phyloP scores from a whole-genome alignment of 306 rosid species.

The Medicago arabica region DNA sequence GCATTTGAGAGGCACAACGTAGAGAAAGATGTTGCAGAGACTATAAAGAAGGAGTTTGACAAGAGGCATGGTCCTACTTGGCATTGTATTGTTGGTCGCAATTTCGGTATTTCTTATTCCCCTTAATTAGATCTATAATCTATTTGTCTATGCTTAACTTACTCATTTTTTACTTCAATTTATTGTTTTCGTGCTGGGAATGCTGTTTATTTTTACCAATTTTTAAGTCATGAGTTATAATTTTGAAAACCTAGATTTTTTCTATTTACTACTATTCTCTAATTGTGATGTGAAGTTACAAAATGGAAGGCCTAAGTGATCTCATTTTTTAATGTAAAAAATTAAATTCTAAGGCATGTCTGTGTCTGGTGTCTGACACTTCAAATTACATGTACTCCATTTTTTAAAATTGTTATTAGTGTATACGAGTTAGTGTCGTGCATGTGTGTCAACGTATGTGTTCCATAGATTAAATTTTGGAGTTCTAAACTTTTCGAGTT shows the following conservation, averaged over 20 bases:
- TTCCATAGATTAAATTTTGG: not conserved
- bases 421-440: not conserved
- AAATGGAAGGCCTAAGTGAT: no score
- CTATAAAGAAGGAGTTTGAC: conserved; percentile 92
- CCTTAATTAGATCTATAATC: conserved; percentile 38
- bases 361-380: no score
- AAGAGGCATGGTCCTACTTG: conserved; percentile 90
- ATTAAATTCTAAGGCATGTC: not conserved
- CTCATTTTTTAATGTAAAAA: not conserved
- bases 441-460: not conserved
- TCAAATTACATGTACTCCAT: no score
- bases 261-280: not conserved
- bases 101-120: conserved; percentile 67
- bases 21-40: conserved; percentile 95
- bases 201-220: conserved; percentile 25
- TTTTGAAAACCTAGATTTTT: conserved; percentile 19
- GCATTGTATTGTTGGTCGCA: conserved; percentile 98
- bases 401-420: not conserved
- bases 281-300: not conserved
- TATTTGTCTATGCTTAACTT: conserved; percentile 39
- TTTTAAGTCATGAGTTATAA: not conserved
- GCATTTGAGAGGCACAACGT: conserved; percentile 86
- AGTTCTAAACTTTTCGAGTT: not conserved
- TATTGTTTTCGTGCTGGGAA: conserved; percentile 24
- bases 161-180: not conserved